Base-by-base conservation (phyloP, 306 rosid genomes). In the Prunus mume region DNA sequence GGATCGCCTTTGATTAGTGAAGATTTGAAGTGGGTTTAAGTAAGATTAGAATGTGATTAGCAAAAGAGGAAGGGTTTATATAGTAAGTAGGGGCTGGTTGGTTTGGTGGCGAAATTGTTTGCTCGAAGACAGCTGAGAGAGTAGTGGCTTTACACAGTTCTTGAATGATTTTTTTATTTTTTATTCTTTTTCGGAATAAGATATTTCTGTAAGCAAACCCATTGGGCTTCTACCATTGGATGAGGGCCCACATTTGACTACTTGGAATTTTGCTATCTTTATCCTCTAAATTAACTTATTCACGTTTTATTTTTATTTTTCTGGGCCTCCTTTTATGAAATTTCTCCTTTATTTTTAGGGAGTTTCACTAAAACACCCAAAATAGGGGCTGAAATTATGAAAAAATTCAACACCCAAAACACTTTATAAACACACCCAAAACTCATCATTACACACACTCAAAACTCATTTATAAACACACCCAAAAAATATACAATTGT, bases 121-220 rank as follows among this genome's bases (percentile, higher is more conserved):
- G 12, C 20, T 62, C 28, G 28, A 22, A 3, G 55, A 24, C 69
- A 45, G 45, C 8, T 57, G 68, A 24, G 43, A 6, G 43, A 6
- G 65, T 12, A 11, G n/a, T 54, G 30, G 28, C 25, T 32, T 72
- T 22, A 45, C 70, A 61, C 78, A 49, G 70, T 28, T 73, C 28
- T 46, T 46, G 30, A 25, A 49, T 58, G 71, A 47, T 68, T 3
- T 20, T 11, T 41, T 25, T 45, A 0, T 27, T 70, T 70, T 10
- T 5, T 12, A 5, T 25, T 28, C 46, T 14, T 9, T 41, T 50
- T 30, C 14, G 19, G 6, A 49, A 69, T 25, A 2, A 58, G 71
- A 78, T 61, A 50, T 61, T 69, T 58, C 50, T 60, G 8, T 34
- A 38, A 15, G 74, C 49, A 24, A 25, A 4, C 65, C 43, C 50